These are phyloP conservation scores for Vanrija sp. DNA, from an alignment of 1,284 basidiomycete species.

Conservation along the genomic window DNA sequence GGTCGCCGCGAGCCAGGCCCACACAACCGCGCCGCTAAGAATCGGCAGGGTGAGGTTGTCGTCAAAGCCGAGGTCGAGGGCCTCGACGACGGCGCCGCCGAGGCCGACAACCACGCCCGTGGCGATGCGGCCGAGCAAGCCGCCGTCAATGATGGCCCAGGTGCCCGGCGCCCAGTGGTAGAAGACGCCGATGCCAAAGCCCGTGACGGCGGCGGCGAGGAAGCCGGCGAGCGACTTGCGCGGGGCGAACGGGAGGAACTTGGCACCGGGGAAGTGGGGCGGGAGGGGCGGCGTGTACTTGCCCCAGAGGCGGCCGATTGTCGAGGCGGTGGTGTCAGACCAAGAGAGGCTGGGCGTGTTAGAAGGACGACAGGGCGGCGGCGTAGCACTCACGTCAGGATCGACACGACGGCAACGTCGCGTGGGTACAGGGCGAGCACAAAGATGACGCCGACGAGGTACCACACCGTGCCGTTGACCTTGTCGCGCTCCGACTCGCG, in stretches of 20 bases:
- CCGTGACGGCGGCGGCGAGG: slow-evolving; percentile 73
- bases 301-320: slow-evolving; percentile 82
- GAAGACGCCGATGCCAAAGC: slow-evolving; percentile 64
- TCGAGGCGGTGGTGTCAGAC: slow-evolving; percentile 94
- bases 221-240: slow-evolving; percentile 73
- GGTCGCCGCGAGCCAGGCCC: slow-evolving; percentile 50
- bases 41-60: slow-evolving; percentile 93
- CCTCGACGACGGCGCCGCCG: slow-evolving; percentile 77
- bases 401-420: slow-evolving; percentile 81
- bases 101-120: slow-evolving; percentile 65
- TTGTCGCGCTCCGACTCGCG: slow-evolving; percentile 81
- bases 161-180: slow-evolving; percentile 65
- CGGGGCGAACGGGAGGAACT: slow-evolving; percentile 40
- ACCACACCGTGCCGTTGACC: slow-evolving; percentile 91
- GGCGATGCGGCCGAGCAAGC: slow-evolving; percentile 53
- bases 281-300: slow-evolving; percentile 71
- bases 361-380: neutral
- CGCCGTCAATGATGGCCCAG: slow-evolving; percentile 46
- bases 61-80: slow-evolving; percentile 82
- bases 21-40: slow-evolving; percentile 76
- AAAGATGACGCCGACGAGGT: slow-evolving; percentile 83
- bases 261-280: slow-evolving; percentile 48
- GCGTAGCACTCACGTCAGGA: slow-evolving; percentile 69
- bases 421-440: slow-evolving; percentile 75
- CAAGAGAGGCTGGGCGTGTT: slow-evolving; percentile 69